phyloP scores from a whole-genome alignment of 2,329 filamentous ascomycete species.

The Cyphellophora attinorum region DNA sequence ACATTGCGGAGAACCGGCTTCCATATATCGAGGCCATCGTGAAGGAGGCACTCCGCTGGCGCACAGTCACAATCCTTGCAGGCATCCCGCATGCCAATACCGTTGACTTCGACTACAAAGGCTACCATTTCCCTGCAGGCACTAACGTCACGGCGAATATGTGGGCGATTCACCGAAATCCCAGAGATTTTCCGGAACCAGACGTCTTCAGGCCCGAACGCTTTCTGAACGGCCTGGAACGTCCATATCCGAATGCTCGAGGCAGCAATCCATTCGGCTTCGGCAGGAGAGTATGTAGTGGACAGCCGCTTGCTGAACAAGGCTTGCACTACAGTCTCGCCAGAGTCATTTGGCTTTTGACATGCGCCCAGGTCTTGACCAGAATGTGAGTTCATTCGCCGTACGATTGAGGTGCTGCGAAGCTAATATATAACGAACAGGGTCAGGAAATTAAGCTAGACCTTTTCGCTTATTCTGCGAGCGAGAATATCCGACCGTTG shows the following conservation, averaged over 20 bases:
- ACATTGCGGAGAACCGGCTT: slow-evolving; percentile 24
- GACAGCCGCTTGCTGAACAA: slow-evolving; percentile 22
- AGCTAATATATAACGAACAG: slow-evolving; percentile 1
- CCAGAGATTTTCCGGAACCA: slow-evolving; percentile 28
- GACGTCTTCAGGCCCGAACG: slow-evolving; percentile 35
- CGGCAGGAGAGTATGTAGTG: slow-evolving; percentile 40
- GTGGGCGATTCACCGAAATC: slow-evolving; percentile 23
- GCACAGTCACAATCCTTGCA: slow-evolving; percentile 23
- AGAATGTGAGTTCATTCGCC: too few relatives aligned
- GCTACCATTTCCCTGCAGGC: slow-evolving; percentile 40
- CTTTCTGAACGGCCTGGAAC: slow-evolving; percentile 22
- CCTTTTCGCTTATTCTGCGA: slow-evolving; percentile 9
- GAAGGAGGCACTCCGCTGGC: slow-evolving; percentile 29
- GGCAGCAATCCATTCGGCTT: slow-evolving; percentile 46
- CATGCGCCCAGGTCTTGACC: slow-evolving; percentile 33
- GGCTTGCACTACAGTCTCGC: slow-evolving; percentile 42
- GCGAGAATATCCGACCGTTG: slow-evolving; percentile 10
- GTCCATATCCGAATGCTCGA: slow-evolving; percentile 34
- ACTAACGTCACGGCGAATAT: slow-evolving; percentile 21
- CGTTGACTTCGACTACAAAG: slow-evolving; percentile 38
- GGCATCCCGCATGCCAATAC: slow-evolving; percentile 25
- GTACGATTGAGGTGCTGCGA: slow-evolving; percentile 7
- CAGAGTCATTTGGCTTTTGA: slow-evolving; percentile 50
- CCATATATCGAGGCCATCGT: slow-evolving; percentile 29
- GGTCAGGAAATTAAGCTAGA: slow-evolving; percentile 9